Conservation (phyloP, 305 asterid genomes). For the Plantago lanceolata region DNA sequence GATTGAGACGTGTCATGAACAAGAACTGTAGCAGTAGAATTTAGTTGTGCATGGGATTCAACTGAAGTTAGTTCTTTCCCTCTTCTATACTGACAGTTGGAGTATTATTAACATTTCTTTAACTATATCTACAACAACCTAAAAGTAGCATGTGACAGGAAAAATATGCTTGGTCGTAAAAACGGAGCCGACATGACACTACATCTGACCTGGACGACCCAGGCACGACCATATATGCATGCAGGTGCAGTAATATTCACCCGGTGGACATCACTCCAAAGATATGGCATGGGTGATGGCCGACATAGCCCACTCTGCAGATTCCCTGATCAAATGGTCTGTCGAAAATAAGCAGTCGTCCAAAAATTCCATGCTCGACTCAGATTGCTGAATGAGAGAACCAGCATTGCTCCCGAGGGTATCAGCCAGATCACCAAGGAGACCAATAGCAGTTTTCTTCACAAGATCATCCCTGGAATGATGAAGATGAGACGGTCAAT, state of each 20-base stretch:
- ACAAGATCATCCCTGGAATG: conserved; percentile 84
- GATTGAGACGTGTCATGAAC: no score
- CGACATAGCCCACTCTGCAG: conserved; percentile 96
- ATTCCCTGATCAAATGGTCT: conserved; percentile 83
- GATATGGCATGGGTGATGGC: conserved; percentile 90
- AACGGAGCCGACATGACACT: conserved; percentile 55
- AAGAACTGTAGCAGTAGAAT: no score
- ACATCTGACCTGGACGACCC: conserved; percentile 54
- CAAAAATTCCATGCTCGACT: conserved; percentile 77
- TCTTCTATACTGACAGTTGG: no score
- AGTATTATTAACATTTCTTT: no score
- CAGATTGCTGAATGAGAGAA: conserved; percentile 74
- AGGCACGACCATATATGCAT: conserved; percentile 84
- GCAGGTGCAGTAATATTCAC: conserved; percentile 62
- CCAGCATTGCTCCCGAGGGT: conserved; percentile 89
- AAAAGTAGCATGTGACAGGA: no score
- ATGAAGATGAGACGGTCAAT: conserved; percentile 20
- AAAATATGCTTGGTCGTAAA: conserved; percentile 45
- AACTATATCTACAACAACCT: no score
- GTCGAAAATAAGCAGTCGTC: conserved; percentile 82
- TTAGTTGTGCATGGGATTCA: no score
- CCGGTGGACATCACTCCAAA: conserved; percentile 44
- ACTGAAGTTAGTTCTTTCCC: no score
- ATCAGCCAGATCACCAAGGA: conserved; percentile 93
- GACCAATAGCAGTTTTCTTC: conserved; percentile 90